Evolutionary conservation across 495 filamentous ascomycete species (phyloP).

Genomic region (Pyrenula aspistea): DNA sequence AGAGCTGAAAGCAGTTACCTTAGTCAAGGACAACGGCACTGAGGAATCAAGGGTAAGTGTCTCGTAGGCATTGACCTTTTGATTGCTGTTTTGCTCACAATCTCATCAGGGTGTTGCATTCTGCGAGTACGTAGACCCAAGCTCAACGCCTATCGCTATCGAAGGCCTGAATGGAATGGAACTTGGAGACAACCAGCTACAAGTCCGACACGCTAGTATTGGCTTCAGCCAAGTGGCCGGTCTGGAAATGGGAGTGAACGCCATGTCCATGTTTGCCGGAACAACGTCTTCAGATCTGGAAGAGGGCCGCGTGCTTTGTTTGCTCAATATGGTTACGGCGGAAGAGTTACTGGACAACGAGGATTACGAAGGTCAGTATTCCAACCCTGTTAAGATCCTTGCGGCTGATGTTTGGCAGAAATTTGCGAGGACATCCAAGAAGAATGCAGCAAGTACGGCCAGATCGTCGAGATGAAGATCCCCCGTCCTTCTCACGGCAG

Average conservation of each 20-base stretch:
- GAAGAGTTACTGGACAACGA: slow-evolving; percentile 91
- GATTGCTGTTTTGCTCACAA: slow-evolving; percentile 9
- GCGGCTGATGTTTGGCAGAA: too few relatives aligned
- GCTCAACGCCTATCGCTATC: slow-evolving; percentile 71
- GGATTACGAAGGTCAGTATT: slow-evolving; percentile 85
- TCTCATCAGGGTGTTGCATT: slow-evolving; percentile 79
- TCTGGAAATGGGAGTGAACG: slow-evolving; percentile 90
- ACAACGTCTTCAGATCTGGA: slow-evolving; percentile 71
- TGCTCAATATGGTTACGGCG: slow-evolving; percentile 95
- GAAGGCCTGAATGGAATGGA: slow-evolving; percentile 89
- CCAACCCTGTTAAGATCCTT: too few relatives aligned
- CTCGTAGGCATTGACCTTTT: slow-evolving; percentile 13
- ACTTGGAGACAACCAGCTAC: slow-evolving; percentile 73
- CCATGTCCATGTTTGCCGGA: slow-evolving; percentile 97
- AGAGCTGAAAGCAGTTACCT: slow-evolving; percentile 80
- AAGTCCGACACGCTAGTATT: slow-evolving; percentile 79
- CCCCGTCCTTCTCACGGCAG: slow-evolving; percentile 75
- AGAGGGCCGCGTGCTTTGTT: slow-evolving; percentile 68
- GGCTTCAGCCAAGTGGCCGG: slow-evolving; percentile 82
- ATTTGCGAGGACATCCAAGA: slow-evolving; percentile 86
- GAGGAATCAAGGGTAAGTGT: slow-evolving; percentile 76
- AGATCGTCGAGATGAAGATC: slow-evolving; percentile 75
- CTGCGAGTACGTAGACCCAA: slow-evolving; percentile 80
- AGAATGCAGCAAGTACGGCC: slow-evolving; percentile 85
- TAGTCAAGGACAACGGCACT: slow-evolving; percentile 78